Evolutionary conservation across 331 rosid species (phyloP).

Genomic region (Phaseolus coccineus): DNA sequence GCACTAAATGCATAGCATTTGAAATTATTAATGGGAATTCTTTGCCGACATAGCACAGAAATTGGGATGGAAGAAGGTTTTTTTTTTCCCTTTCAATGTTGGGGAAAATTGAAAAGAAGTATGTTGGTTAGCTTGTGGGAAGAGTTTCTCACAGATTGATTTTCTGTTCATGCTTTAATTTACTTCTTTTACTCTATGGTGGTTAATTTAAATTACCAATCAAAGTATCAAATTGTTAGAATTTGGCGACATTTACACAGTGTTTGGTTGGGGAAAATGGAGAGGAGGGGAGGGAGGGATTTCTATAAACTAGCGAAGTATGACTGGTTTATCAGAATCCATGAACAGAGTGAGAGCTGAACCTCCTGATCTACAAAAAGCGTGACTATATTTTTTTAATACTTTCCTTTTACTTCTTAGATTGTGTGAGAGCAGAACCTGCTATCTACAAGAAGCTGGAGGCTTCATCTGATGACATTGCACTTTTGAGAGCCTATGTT

Average conservation of each 20-base stretch:
- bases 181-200: not conserved
- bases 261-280: no score
- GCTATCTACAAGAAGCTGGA: conserved; percentile 79
- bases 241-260: not conserved
- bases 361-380: conserved; percentile 75
- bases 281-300: not conserved
- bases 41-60: not conserved
- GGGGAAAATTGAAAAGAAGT: not conserved
- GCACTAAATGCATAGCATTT: not conserved
- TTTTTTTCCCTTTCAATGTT: not conserved
- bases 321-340: not conserved
- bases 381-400: conserved; percentile 16
- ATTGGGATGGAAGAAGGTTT: not conserved
- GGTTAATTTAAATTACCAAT: not conserved
- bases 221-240: not conserved
- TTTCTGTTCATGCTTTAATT: conserved; percentile 6
- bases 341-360: conserved; percentile 60
- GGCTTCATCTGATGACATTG: conserved; percentile 61
- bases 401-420: conserved; percentile 42
- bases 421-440: conserved; percentile 93
- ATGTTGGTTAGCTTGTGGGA: not conserved
- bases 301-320: no score
- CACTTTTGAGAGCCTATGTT: conserved; percentile 77
- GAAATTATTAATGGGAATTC: not conserved
- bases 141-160: not conserved